phyloP scores from a whole-genome alignment of 2,329 filamentous ascomycete genomes.

The Cytospora piceae region DNA sequence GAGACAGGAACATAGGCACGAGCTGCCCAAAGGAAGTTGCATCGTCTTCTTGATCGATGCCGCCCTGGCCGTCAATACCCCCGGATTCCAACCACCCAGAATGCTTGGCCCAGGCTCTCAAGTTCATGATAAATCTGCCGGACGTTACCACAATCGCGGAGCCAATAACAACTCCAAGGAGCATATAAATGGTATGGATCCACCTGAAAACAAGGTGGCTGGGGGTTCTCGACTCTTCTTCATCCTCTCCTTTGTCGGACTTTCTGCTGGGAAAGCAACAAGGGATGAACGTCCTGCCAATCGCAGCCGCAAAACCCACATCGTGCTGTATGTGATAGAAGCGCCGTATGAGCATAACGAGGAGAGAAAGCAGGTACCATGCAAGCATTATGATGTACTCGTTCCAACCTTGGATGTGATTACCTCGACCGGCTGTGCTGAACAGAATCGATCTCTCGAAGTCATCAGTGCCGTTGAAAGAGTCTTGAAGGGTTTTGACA shows the following conservation, averaged over 20 bases:
- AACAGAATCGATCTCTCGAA: not conserved
- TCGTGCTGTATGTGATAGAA: not conserved
- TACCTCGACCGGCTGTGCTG: not conserved
- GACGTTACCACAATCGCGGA: conserved; percentile 1
- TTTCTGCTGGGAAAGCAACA: not conserved
- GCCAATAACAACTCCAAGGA: not conserved
- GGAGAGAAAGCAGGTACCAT: conserved; percentile 3
- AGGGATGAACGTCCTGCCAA: not conserved
- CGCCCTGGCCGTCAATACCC: not conserved
- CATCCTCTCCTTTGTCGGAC: not conserved
- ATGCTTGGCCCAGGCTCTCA: conserved; percentile 1
- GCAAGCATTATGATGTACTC: not conserved
- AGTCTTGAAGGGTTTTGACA: not conserved
- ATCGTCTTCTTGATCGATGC: conserved; percentile 39
- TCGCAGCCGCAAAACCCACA: not conserved
- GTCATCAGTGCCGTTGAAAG: not conserved
- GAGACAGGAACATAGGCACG: conserved; percentile 40
- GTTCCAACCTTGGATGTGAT: conserved; percentile 3
- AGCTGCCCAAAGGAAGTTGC: conserved; percentile 42
- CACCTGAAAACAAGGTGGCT: conserved; percentile 1
- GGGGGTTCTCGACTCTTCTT: not conserved
- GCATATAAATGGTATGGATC: conserved; percentile 6
- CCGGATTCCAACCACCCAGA: conserved; percentile 29
- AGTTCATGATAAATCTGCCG: not conserved
- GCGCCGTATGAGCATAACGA: conserved; percentile 3